A percentile compares a stretch with the other conserved stretches of the same genome.
Conservation (phyloP, 1,284 basidiomycete genomes). For the Earliella scabrosa region DNA sequence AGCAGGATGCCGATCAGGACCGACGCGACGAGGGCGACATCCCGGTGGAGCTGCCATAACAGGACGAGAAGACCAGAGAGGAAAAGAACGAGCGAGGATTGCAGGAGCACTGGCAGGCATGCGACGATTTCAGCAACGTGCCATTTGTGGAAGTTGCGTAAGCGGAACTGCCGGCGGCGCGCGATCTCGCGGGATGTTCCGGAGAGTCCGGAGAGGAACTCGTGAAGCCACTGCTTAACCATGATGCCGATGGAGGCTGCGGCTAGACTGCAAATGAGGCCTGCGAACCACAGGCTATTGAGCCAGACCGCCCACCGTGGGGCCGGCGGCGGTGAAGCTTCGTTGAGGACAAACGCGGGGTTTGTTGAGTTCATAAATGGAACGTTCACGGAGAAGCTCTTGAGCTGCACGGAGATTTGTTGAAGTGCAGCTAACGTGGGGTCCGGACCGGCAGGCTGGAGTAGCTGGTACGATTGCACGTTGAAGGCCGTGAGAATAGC, state of each 20-base stretch:
- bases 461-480: slow-evolving; percentile 12
- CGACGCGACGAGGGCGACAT: neutral
- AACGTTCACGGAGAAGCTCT: neutral
- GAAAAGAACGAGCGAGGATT: slow-evolving; percentile 18
- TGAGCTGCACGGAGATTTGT: slow-evolving; percentile 1
- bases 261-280: slow-evolving; percentile 17
- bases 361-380: slow-evolving; percentile 5
- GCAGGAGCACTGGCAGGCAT: slow-evolving; percentile 16
- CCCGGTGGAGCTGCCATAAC: slow-evolving; percentile 8
- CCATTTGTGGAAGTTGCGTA: slow-evolving; percentile 14
- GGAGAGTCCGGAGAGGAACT: slow-evolving; percentile 6
- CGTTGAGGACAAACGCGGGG: neutral
- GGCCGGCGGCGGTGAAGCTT: neutral
- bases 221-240: slow-evolving; percentile 23
- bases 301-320: slow-evolving; percentile 6
- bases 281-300: slow-evolving; percentile 22
- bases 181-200: slow-evolving; percentile 5
- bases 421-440: neutral
- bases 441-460: neutral
- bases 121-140: slow-evolving; percentile 10
- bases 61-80: slow-evolving; percentile 18
- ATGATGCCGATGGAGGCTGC: slow-evolving; percentile 16
- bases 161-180: slow-evolving; percentile 13
- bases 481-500: slow-evolving; percentile 15
- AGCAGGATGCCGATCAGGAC: neutral